Evolutionary conservation across 2,329 filamentous ascomycete genomes (phyloP).

Genomic region (Verticillium zaregamsianum): DNA sequence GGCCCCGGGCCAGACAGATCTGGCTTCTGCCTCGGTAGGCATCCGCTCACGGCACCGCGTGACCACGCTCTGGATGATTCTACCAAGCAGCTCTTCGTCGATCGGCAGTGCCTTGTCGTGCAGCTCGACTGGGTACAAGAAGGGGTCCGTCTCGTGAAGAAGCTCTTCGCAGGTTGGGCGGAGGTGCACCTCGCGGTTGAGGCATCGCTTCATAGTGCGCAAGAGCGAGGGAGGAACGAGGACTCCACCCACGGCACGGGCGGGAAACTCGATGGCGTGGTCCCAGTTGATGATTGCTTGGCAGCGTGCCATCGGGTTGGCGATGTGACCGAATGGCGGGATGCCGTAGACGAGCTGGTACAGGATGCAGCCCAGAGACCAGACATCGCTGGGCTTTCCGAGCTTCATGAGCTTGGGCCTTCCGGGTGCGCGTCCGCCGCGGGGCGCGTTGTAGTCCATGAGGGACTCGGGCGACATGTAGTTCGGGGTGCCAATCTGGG

Average conservation of each 20-base stretch:
- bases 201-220: constrained; percentile 58
- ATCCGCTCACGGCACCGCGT: constrained; percentile 53
- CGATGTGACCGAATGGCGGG: constrained; percentile 90
- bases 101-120: constrained; percentile 53
- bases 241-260: constrained; percentile 62
- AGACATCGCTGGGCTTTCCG: constrained; percentile 92
- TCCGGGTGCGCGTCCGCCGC: constrained; percentile 36
- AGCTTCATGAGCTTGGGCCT: constrained; percentile 83
- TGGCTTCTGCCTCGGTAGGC: constrained; percentile 53
- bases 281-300: constrained; percentile 80
- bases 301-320: constrained; percentile 80
- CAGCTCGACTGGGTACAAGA: constrained; percentile 58
- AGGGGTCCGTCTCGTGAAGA: constrained; percentile 54
- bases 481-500: constrained; percentile 92
- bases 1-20: constrained; percentile 53
- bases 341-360: constrained; percentile 98
- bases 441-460: constrained; percentile 73
- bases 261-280: constrained; percentile 68
- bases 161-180: constrained; percentile 62
- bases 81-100: constrained; percentile 56
- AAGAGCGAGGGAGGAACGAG: constrained; percentile 56
- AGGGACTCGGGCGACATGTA: constrained; percentile 98
- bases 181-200: constrained; percentile 57
- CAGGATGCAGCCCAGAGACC: constrained; percentile 92
- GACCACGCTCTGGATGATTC: constrained; percentile 61